Base-by-base conservation (phyloP, 78 protist species). In the Dictyostelium discoideum region DNA sequence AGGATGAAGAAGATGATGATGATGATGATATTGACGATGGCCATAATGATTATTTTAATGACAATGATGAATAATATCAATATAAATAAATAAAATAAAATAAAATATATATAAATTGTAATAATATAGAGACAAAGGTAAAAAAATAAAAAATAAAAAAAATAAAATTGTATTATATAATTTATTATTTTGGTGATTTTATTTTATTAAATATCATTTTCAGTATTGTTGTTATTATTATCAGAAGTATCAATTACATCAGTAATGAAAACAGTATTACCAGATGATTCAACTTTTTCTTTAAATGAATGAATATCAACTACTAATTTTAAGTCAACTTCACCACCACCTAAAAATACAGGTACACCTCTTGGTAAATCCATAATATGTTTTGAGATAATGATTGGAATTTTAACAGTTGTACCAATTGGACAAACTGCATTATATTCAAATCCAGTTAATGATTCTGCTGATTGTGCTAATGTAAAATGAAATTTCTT, bases 391-490 rank as follows among this genome's bases (percentile, higher is more conserved):
- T 93, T 74, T 10, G 86, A 77, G 6, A 93, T 82, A 42, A 93
- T 85, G 3, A 93, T 85, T 78, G 96, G 96, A 10, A 93, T 93
- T 39, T 7, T 24, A 11, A 39, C 82, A 8, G 16, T 74, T 29
- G 87, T 74, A 32, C 89, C 96, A 37, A 93, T 22, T 20, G 96
- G 96, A 67, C 90, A 79, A n/a, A 93, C 96, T n/a, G 96, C 96
- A 57, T 93, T 93, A 73, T 85, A 87, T 63, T 93, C 89, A 40
- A 93, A 86, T 3, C 96, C 96, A 29, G 96, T 93, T 24, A 93
- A 16, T 81, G 92, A 57, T 14, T 22, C 86, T 42, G 86, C 92
- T 6, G 87, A 46, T 60, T 29, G 80, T 74, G 92, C 92, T 24
- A 86, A 85, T 84, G 85, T 67, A 40, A 93, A 85, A 44, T 85